Percentiles rank a stretch among this genome's conserved stretches.
These are phyloP conservation scores for Flaveria trinervia DNA, from an alignment of 129 eudicot genomes.

Conservation along the genomic window DNA sequence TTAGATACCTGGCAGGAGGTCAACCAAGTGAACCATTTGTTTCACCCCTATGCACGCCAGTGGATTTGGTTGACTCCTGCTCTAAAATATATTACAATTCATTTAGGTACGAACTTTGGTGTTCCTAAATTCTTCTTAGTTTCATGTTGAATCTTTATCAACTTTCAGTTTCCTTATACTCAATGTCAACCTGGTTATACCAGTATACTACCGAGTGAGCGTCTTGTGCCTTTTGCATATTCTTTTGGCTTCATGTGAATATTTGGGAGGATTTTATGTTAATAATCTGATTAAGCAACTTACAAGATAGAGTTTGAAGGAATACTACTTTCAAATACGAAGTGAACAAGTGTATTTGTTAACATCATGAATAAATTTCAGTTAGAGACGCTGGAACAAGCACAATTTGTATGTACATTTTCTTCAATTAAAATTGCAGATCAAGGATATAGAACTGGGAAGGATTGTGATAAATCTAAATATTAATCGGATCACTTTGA, in stretches of 20 bases:
- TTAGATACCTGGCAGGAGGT: slow-evolving; percentile 34
- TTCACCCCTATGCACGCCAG: slow-evolving; percentile 78
- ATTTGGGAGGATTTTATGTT: not conserved
- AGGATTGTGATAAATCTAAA: not conserved
- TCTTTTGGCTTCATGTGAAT: slow-evolving; percentile 4
- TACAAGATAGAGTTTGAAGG: slow-evolving; percentile 10
- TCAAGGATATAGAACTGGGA: not conserved
- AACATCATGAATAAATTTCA: not conserved
- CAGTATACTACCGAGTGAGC: not conserved
- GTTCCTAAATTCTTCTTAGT: not conserved
- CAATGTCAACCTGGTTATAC: not conserved
- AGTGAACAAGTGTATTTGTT: not conserved
- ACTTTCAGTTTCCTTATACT: slow-evolving; percentile 1
- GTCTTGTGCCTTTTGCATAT: slow-evolving; percentile 7
- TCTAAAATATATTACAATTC: slow-evolving; percentile 82
- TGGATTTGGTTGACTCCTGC: slow-evolving; percentile 73
- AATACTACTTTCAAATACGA: not conserved
- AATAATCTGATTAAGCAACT: slow-evolving; percentile 3
- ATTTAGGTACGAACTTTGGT: slow-evolving; percentile 57
- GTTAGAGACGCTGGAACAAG: not conserved
- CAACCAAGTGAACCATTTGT: slow-evolving; percentile 40
- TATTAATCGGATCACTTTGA: not conserved
- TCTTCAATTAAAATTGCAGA: not conserved
- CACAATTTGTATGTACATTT: not conserved
- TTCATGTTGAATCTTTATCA: slow-evolving; percentile 14